These are phyloP conservation scores for Acorus calamus DNA, from an alignment of 106 monocot genomes.

Conservation along the genomic window DNA sequence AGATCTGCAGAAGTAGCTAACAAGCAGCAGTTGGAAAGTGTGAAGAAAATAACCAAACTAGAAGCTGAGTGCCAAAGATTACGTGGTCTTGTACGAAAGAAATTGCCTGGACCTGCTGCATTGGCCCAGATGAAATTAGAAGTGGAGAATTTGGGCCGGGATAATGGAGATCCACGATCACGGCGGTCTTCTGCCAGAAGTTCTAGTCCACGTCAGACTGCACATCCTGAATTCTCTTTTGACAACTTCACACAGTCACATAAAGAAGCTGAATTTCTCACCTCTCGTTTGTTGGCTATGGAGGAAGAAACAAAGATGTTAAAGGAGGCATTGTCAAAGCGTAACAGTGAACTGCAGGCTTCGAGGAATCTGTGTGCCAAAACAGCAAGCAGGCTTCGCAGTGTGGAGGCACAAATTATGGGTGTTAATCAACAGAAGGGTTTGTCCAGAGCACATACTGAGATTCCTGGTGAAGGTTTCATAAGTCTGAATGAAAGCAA, in stretches of 20 bases:
- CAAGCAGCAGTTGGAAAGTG: slow-evolving; percentile 71
- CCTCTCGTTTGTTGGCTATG: slow-evolving; percentile 50
- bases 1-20: slow-evolving; percentile 67
- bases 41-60: slow-evolving; percentile 76
- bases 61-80: slow-evolving; percentile 93
- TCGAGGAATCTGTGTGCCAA: slow-evolving; percentile 73
- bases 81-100: slow-evolving; percentile 83
- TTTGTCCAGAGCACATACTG: slow-evolving; percentile 29
- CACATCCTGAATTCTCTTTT: slow-evolving; percentile 35
- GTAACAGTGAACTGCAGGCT: slow-evolving; percentile 74
- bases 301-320: slow-evolving; percentile 96
- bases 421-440: slow-evolving; percentile 33
- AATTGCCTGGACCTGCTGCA: slow-evolving; percentile 94
- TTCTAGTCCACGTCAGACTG: slow-evolving; percentile 14
- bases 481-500: slow-evolving; percentile 51
- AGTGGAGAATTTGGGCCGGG: slow-evolving; percentile 70
- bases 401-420: slow-evolving; percentile 47
- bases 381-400: slow-evolving; percentile 54
- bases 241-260: slow-evolving; percentile 59
- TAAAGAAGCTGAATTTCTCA: slow-evolving; percentile 90
- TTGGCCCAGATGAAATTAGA: slow-evolving; percentile 95
- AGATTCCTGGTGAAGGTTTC: slow-evolving; percentile 31
- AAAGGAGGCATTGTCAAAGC: slow-evolving; percentile 81
- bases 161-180: slow-evolving; percentile 33
- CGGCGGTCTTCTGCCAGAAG: slow-evolving; percentile 26